These are phyloP conservation scores for Clarireedia monteithiana DNA, from an alignment of 2,329 filamentous ascomycete species.

Conservation along the genomic window DNA sequence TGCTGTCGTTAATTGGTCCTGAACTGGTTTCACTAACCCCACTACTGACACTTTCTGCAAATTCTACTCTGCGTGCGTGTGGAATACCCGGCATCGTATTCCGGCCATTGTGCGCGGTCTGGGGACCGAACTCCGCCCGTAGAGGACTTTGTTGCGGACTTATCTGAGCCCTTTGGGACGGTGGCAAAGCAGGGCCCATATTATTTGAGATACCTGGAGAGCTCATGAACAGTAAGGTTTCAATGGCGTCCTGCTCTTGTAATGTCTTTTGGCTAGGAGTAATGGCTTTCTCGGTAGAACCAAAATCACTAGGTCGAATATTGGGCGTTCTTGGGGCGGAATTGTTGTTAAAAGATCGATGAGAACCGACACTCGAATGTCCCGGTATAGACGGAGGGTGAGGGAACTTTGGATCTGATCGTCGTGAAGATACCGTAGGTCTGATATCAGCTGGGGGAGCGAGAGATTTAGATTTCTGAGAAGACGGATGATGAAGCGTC, in stretches of 20 bases:
- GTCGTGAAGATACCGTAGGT: constrained; percentile 22
- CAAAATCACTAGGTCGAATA: constrained; percentile 1
- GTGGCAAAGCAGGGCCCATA: constrained; percentile 45
- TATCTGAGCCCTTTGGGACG: constrained; percentile 29
- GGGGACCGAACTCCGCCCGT: constrained; percentile 24
- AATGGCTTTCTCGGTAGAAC: constrained; percentile 30
- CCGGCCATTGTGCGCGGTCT: constrained; percentile 16
- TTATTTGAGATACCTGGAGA: constrained; percentile 65
- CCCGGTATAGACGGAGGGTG: constrained; percentile 24
- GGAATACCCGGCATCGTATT: constrained; percentile 16
- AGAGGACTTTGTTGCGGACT: constrained; percentile 28
- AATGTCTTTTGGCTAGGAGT: constrained; percentile 58
- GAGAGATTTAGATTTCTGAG: constrained; percentile 37
- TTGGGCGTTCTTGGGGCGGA: constrained; percentile 24
- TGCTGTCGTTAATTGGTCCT: neutral
- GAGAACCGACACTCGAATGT: neutral
- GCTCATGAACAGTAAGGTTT: constrained; percentile 75
- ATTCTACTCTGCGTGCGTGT: constrained; percentile 17
- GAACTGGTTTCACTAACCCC: constrained; percentile 1
- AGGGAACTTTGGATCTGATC: constrained; percentile 26
- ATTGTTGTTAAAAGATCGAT: constrained; percentile 4
- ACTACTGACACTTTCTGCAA: constrained; percentile 15
- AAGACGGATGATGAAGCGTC: constrained; percentile 28
- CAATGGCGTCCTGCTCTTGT: constrained; percentile 74
- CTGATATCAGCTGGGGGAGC: constrained; percentile 34